A percentile compares a stretch with the other conserved stretches of the same genome.
phyloP scores from a whole-genome alignment of 208 protist species.

The Leptomonas seymouri region DNA sequence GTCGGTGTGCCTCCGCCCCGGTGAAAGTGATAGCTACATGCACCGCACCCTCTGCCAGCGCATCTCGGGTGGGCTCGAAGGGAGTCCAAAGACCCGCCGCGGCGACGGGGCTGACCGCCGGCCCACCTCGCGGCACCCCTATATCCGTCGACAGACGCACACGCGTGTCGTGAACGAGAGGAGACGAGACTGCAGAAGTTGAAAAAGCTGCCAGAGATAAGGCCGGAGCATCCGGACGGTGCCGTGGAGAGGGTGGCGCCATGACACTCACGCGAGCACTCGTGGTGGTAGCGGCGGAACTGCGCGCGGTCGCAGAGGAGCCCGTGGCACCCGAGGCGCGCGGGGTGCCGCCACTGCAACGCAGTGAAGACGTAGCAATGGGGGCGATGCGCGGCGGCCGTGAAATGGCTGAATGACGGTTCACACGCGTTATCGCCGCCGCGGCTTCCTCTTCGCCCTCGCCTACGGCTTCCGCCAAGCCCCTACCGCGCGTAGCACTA shows the following conservation, averaged over 20 bases:
- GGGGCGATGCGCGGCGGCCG: background rate
- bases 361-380: constrained; percentile 14
- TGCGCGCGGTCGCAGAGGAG: constrained; percentile 7
- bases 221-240: too few species aligned
- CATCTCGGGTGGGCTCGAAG: constrained; percentile 12
- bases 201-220: background rate
- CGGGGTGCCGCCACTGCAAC: constrained; percentile 32
- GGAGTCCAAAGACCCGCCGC: constrained; percentile 13
- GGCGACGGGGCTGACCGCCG: background rate
- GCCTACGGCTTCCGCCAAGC: background rate
- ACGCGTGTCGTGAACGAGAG: constrained; percentile 9
- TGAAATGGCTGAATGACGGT: background rate
- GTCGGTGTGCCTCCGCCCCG: constrained; percentile 33
- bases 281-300: constrained; percentile 18
- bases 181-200: background rate
- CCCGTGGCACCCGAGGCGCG: constrained; percentile 10
- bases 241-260: constrained; percentile 17
- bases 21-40: constrained; percentile 28
- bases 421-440: background rate
- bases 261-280: constrained; percentile 5
- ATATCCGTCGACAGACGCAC: constrained; percentile 3
- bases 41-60: constrained; percentile 27
- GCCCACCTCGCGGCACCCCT: background rate
- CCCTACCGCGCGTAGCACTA: background rate
- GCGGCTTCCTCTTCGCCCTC: background rate